Evolutionary conservation across 768 basidiomycete species (phyloP).

Genomic region (Leucocoprinus sp.): DNA sequence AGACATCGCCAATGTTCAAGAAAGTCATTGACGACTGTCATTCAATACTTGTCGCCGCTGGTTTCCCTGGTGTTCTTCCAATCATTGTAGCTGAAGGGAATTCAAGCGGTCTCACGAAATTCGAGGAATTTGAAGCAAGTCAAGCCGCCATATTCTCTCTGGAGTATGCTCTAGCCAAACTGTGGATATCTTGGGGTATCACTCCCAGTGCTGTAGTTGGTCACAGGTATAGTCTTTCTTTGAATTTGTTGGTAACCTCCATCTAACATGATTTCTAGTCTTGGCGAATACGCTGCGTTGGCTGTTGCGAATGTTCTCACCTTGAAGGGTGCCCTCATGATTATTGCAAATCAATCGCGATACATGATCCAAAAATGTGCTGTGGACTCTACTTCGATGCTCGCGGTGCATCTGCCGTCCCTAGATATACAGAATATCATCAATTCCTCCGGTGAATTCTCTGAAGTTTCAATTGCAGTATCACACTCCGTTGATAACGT

Average conservation of each 20-base stretch:
- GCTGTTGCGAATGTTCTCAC: slow-evolving; percentile 52
- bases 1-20: slow-evolving; percentile 37
- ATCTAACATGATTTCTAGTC: slow-evolving; percentile 28
- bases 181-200: slow-evolving; percentile 69
- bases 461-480: slow-evolving; percentile 46
- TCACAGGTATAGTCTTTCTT: slow-evolving; percentile 45
- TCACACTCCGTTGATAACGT: slow-evolving; percentile 47
- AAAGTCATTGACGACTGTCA: slow-evolving; percentile 54
- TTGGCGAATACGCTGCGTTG: slow-evolving; percentile 73
- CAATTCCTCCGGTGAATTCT: slow-evolving; percentile 23
- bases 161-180: slow-evolving; percentile 50
- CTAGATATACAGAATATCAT: slow-evolving; percentile 27
- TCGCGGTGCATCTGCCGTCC: slow-evolving; percentile 40
- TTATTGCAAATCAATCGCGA: slow-evolving; percentile 52
- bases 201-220: slow-evolving; percentile 51
- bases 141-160: slow-evolving; percentile 53
- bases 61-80: slow-evolving; percentile 42
- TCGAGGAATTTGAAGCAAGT: slow-evolving; percentile 33
- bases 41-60: slow-evolving; percentile 34
- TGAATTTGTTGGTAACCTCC: not conserved
- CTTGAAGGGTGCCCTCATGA: slow-evolving; percentile 44
- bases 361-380: slow-evolving; percentile 45
- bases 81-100: slow-evolving; percentile 27
- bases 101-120: slow-evolving; percentile 3
- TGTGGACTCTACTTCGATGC: slow-evolving; percentile 44